Conservation (phyloP, 1,139 yeast genomes). For the Eremothecium cymbalariae region DNA sequence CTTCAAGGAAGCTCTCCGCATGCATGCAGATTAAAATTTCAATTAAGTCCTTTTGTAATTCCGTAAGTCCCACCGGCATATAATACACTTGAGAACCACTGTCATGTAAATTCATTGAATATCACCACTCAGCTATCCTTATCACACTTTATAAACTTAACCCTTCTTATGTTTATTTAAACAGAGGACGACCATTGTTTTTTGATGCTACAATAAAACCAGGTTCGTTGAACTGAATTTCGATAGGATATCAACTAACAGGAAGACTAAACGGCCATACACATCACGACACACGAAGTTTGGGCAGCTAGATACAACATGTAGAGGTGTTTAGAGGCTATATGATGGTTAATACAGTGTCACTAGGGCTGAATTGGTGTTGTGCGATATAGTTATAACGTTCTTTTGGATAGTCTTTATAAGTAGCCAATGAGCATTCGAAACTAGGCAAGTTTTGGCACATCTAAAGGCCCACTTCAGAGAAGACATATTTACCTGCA, state of each 20-base stretch:
- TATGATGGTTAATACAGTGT: too few relatives aligned
- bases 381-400: too few relatives aligned
- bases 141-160: not conserved
- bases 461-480: not conserved
- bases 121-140: not conserved
- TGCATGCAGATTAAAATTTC: slow-evolving; percentile 50
- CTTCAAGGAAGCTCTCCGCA: slow-evolving; percentile 36
- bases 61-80: slow-evolving; percentile 49
- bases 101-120: slow-evolving; percentile 3
- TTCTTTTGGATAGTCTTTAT: too few relatives aligned
- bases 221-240: slow-evolving; percentile 2
- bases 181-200: too few relatives aligned
- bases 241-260: too few relatives aligned
- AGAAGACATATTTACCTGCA: not conserved
- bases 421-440: not conserved
- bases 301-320: too few relatives aligned
- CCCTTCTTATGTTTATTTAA: too few relatives aligned
- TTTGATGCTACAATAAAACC: slow-evolving; percentile 2
- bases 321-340: too few relatives aligned
- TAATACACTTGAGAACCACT: slow-evolving; percentile 34
- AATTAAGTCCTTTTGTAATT: slow-evolving; percentile 47
- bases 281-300: too few relatives aligned
- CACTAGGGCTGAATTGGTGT: too few relatives aligned
- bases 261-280: too few relatives aligned
- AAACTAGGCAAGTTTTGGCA: not conserved